Conservation (phyloP, 2,329 filamentous ascomycete genomes). For the Aspergillus tamarii region DNA sequence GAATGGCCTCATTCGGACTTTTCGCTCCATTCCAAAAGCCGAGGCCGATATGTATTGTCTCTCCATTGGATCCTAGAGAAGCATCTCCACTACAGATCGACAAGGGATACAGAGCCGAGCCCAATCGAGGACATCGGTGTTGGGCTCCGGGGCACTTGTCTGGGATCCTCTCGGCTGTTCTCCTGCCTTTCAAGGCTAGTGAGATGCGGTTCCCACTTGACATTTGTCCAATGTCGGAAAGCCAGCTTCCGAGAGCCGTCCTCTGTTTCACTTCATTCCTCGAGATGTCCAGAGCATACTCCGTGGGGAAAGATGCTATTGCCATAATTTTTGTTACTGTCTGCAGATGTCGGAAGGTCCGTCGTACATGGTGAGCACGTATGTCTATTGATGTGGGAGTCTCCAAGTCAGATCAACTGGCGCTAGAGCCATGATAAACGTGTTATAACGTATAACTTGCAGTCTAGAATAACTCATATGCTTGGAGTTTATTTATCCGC, state of each 20-base stretch:
- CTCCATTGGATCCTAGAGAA: not conserved
- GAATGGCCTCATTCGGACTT: not conserved
- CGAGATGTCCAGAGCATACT: not conserved
- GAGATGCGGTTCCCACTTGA: not conserved
- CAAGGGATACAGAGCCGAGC: not conserved
- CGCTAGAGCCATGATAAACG: not conserved
- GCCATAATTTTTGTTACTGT: no score
- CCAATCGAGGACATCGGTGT: not conserved
- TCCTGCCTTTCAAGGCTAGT: not conserved
- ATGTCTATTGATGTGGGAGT: not conserved
- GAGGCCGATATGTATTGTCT: not conserved
- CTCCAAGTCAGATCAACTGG: not conserved
- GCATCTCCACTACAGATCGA: slow-evolving; percentile 7
- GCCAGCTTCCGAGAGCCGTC: not conserved
- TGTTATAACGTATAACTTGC: not conserved
- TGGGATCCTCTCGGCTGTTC: not conserved
- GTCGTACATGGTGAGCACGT: no score
- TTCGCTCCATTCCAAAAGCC: slow-evolving; percentile 2
- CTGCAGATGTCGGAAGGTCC: no score
- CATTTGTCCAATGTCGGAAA: not conserved
- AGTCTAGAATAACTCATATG: not conserved
- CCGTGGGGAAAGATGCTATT: not conserved
- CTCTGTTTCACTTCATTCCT: not conserved
- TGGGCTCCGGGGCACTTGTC: not conserved
- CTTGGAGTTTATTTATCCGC: not conserved